Evolutionary conservation across 208 protist species (phyloP), one percentile per base, ranked within the genome.

Genomic region (Trypanosoma platydactyli): DNA sequence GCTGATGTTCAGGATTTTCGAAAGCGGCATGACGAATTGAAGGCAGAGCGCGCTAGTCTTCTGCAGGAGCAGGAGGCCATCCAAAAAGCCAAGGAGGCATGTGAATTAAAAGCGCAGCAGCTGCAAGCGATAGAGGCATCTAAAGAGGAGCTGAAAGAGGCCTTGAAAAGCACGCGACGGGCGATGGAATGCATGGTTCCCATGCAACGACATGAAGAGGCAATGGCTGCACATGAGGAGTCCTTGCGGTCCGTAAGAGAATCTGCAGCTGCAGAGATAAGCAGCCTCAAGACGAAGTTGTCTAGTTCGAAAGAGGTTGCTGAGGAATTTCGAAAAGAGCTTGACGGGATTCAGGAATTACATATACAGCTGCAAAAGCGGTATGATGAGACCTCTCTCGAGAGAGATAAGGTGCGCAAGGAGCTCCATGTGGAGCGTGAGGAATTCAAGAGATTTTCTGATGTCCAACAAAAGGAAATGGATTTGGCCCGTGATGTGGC

Each of bases 171-270:
- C 16, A 25, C 38, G 40, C 50, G 42, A 35, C 5, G 33, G 30
- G 40, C 63, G 12, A 64, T 75, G 30, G 18, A 61, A 15, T 51
- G 61, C 1, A 75, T 73, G 68, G 45, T 73, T 52, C 42, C 65
- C 5, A 52, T 49, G 60, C 59, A 68, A 45, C 45, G 53, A 22
- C 65, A 72, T 58, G 57, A 30, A 5, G 63, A 64, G 6, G 61
- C 30, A 18, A 30, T 79, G 2, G 64, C 65, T 45, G 56, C 71
- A 16, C 27, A 72, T 20, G 64, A 79, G 29, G 59, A 56, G 46
- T 27, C 29, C 33, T 13, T 71, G 16, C 51, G 29, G 22, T 5
- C 50, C n/a, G 22, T 55, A 53, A 72, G 59, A 25, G 27, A 40
- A 24, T 20, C 30, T 1, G 15, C 35, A 40, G 51, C 52, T 45